A percentile compares a stretch with the other conserved stretches of the same genome.
Evolutionary conservation across 169 alveolate genomes (phyloP).

Genomic region (Plasmodium berghei): DNA sequence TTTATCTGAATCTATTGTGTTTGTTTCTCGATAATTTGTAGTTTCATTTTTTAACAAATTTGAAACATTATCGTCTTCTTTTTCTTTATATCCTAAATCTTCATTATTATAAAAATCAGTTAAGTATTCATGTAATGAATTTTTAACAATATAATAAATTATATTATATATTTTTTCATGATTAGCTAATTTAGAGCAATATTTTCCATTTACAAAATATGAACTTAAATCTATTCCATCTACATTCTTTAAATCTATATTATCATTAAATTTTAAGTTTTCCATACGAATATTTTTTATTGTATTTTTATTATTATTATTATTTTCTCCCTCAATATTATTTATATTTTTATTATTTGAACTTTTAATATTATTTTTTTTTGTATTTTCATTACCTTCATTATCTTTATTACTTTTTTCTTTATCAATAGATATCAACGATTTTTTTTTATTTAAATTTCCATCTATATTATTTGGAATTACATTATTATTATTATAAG

Average conservation of each 20-base stretch:
- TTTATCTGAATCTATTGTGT: neutral
- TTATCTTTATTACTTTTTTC: neutral
- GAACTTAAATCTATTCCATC: constrained; percentile 60
- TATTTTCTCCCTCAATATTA: neutral
- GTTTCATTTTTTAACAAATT: neutral
- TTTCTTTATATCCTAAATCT: constrained; percentile 24
- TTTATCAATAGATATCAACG: neutral
- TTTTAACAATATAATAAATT: constrained; percentile 31
- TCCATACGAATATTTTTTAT: constrained; percentile 43
- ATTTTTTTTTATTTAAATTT: neutral
- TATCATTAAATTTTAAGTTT: constrained; percentile 42
- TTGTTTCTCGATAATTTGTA: neutral
- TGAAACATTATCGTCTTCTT: neutral
- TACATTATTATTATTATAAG: neutral
- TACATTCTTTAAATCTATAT: constrained; percentile 21
- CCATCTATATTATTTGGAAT: neutral
- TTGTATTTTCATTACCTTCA: neutral
- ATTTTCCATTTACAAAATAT: constrained; percentile 49
- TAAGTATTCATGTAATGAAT: constrained; percentile 29
- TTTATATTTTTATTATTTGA: neutral
- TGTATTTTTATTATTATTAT: neutral
- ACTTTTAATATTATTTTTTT: neutral
- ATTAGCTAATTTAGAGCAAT: constrained; percentile 26
- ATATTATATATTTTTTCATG: constrained; percentile 54
- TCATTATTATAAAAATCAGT: constrained; percentile 47